Evolutionary conservation across 768 basidiomycete genomes (phyloP).

Genomic region (Pisolithus marmoratus): DNA sequence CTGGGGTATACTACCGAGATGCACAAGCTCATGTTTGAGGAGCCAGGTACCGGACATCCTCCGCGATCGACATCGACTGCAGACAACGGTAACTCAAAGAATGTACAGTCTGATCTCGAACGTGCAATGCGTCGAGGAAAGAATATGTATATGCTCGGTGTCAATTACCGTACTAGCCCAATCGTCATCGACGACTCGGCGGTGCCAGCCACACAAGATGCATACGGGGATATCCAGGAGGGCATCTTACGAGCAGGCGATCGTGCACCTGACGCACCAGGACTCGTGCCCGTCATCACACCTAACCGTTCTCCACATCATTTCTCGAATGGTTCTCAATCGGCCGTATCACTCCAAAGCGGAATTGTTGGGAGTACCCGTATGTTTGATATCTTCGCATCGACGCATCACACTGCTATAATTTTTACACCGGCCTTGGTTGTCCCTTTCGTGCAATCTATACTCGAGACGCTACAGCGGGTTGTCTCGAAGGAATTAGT

Average conservation of each 20-base stretch:
- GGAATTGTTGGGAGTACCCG: neutral
- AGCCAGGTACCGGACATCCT: neutral
- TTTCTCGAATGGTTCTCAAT: no score
- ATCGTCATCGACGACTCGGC: no score
- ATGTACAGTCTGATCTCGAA: neutral
- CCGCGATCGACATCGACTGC: neutral
- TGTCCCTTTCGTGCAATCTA: neutral
- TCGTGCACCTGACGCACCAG: neutral
- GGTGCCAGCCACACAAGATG: neutral
- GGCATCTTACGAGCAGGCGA: neutral
- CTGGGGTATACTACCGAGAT: constrained; percentile 27
- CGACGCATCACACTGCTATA: constrained; percentile 35
- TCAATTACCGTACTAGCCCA: no score
- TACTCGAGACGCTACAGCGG: neutral
- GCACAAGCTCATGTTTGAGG: neutral
- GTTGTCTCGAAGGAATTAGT: neutral
- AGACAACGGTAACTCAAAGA: neutral
- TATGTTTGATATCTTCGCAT: neutral
- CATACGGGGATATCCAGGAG: neutral
- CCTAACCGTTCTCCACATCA: no score
- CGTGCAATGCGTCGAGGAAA: no score
- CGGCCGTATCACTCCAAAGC: no score
- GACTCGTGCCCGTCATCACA: neutral
- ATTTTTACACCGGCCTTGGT: constrained; percentile 26
- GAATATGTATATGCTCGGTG: no score